A percentile compares a stretch with the other conserved stretches of the same genome.
phyloP scores from a whole-genome alignment of 23 red algal genomes.

The Gracilaria gracilis region DNA sequence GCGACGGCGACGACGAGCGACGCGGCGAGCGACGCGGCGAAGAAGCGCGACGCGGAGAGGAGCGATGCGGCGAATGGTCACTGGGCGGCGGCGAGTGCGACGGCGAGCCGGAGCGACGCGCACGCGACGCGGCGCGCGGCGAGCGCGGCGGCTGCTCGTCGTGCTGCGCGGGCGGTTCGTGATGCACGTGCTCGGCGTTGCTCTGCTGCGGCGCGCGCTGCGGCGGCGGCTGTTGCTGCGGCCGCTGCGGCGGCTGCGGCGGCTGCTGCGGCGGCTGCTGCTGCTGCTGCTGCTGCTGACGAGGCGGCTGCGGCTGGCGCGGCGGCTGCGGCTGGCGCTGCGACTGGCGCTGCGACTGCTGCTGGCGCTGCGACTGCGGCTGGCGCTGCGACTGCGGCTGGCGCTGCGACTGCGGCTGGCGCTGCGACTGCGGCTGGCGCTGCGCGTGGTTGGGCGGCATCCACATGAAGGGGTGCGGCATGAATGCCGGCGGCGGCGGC shows the following conservation, averaged over 20 bases:
- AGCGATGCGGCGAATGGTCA: slow-evolving; percentile 14
- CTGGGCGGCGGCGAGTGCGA: slow-evolving; percentile 22
- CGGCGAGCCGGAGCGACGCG: not conserved
- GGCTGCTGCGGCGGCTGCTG: not conserved
- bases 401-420: not conserved
- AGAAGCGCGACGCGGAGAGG: slow-evolving; percentile 6
- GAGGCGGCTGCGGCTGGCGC: not conserved
- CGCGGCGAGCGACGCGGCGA: slow-evolving; percentile 18
- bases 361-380: not conserved
- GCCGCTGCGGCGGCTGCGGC: not conserved
- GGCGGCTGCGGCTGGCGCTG: not conserved
- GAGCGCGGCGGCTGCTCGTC: not conserved
- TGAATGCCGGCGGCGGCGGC: slow-evolving; percentile 40
- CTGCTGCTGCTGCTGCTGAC: not conserved
- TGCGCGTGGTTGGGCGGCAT: slow-evolving; percentile 19
- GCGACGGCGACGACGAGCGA: not conserved
- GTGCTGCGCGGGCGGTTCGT: not conserved
- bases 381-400: not conserved
- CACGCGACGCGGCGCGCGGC: not conserved
- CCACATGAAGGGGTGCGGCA: slow-evolving; percentile 49
- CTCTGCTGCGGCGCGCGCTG: not conserved
- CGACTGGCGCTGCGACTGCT: not conserved
- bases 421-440: not conserved
- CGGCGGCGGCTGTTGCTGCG: not conserved
- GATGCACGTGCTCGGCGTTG: not conserved